A percentile compares a stretch with the other conserved stretches of the same genome.
These are phyloP conservation scores for Phaeosphaeriaceae sp. DNA, from an alignment of 2,329 filamentous ascomycete species.

Conservation along the genomic window DNA sequence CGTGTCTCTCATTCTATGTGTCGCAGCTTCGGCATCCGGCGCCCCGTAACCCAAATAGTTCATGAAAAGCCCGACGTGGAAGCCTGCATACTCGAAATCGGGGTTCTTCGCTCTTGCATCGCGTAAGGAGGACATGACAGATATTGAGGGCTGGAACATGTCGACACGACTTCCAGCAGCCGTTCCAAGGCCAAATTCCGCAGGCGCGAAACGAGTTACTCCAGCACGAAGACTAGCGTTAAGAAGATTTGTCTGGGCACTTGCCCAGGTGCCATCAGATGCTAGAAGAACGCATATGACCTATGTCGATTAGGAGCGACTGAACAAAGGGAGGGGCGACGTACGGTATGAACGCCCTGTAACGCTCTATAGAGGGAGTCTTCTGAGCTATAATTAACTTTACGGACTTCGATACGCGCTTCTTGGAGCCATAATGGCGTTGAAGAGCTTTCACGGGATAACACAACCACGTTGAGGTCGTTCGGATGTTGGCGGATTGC, in stretches of 20 bases:
- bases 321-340: slow-evolving; percentile 4
- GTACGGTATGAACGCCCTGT: slow-evolving; percentile 31
- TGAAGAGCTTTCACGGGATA: slow-evolving; percentile 28
- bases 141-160: slow-evolving; percentile 24
- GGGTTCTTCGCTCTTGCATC: slow-evolving; percentile 12
- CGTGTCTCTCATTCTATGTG: slow-evolving; percentile 28
- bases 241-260: slow-evolving; percentile 54
- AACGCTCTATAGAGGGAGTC: slow-evolving; percentile 24
- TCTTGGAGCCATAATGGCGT: slow-evolving; percentile 12
- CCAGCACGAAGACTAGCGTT: slow-evolving; percentile 58
- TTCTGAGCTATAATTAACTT: slow-evolving; percentile 36
- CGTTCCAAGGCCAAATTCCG: slow-evolving; percentile 50
- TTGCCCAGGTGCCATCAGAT: slow-evolving; percentile 26
- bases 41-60: slow-evolving; percentile 43
- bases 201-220: slow-evolving; percentile 61
- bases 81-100: slow-evolving; percentile 38
- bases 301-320: slow-evolving; percentile 6
- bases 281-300: slow-evolving; percentile 27
- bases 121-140: slow-evolving; percentile 33
- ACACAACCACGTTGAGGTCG: slow-evolving; percentile 34
- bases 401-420: slow-evolving; percentile 22
- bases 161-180: slow-evolving; percentile 24
- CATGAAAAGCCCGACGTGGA: slow-evolving; percentile 45
- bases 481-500: slow-evolving; percentile 24
- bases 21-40: slow-evolving; percentile 21